A percentile compares a stretch with the other conserved stretches of the same genome.
phyloP scores from a whole-genome alignment of 1,139 yeast genomes.

The Lodderomyces oxycetoniae region DNA sequence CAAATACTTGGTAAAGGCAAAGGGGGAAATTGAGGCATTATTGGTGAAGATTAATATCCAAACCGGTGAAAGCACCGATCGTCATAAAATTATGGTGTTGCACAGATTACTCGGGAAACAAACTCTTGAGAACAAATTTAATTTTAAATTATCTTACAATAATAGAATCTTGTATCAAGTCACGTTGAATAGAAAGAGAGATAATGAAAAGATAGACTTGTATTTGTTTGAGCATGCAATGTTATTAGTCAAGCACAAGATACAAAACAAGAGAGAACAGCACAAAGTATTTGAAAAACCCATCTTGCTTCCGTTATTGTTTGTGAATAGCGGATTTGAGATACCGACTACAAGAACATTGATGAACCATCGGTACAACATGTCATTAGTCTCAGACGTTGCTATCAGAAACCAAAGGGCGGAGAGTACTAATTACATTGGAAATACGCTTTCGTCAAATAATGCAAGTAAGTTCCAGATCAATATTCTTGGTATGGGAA shows the following conservation, averaged over 20 bases:
- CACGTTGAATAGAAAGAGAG: constrained; percentile 59
- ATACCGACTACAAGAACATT: constrained; percentile 58
- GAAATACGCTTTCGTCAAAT: constrained; percentile 24
- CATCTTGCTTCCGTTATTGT: constrained; percentile 79
- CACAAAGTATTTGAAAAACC: constrained; percentile 91
- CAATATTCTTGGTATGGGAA: constrained; percentile 43
- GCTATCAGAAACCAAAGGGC: constrained; percentile 30
- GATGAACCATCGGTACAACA: constrained; percentile 31
- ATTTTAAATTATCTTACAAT: constrained; percentile 74
- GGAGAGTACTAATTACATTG: constrained; percentile 23
- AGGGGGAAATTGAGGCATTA: constrained; percentile 70
- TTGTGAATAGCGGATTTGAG: constrained; percentile 73
- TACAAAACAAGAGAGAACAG: constrained; percentile 86
- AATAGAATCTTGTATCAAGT: constrained; percentile 80
- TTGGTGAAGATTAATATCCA: constrained; percentile 80
- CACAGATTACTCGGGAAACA: constrained; percentile 79
- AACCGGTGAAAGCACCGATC: constrained; percentile 91
- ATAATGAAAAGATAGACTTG: constrained; percentile 75
- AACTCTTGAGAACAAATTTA: constrained; percentile 55
- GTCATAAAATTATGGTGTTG: constrained; percentile 82
- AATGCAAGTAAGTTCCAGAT: constrained; percentile 41
- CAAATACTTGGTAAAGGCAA: constrained; percentile 65
- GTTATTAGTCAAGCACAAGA: constrained; percentile 78
- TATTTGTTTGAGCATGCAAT: constrained; percentile 87
- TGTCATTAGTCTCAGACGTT: constrained; percentile 39